These are phyloP conservation scores for Aureobasidium sp. DNA, from an alignment of 2,329 filamentous ascomycete species.

Conservation along the genomic window DNA sequence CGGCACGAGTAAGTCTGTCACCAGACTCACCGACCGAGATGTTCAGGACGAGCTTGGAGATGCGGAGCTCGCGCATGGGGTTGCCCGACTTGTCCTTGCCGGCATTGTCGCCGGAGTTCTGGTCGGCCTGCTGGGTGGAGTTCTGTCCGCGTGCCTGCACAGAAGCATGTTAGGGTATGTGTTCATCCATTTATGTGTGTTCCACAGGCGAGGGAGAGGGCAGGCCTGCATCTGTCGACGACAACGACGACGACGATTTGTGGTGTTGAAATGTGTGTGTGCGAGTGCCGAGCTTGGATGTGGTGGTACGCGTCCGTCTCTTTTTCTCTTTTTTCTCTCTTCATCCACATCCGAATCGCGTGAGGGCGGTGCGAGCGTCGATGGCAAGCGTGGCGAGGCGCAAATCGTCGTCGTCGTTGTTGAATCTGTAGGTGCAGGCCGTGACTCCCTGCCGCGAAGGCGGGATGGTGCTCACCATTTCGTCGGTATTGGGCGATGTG, in stretches of 20 bases:
- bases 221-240: conserved; percentile 15
- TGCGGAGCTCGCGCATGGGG: conserved; percentile 99
- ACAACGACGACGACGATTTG: conserved; percentile 1
- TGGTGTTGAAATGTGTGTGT: not conserved
- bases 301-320: not conserved
- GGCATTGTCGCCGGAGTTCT: not conserved
- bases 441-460: conserved; percentile 1
- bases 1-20: conserved; percentile 99
- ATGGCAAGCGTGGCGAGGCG: not conserved
- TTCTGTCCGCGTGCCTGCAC: conserved; percentile 22
- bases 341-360: conserved; percentile 8
- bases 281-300: not conserved
- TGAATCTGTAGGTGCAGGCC: not conserved
- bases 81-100: conserved; percentile 74
- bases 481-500: conserved; percentile 14
- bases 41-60: conserved; percentile 99
- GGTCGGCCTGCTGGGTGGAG: conserved; percentile 54
- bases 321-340: not conserved
- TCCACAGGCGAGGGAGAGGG: conserved; percentile 14
- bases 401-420: conserved; percentile 2
- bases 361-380: not conserved
- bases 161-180: not conserved
- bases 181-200: conserved; percentile 15
- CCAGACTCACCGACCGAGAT: conserved; percentile 99
- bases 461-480: conserved; percentile 13